These are phyloP conservation scores for Emericellopsis terricola DNA, from an alignment of 495 filamentous ascomycete genomes.

Conservation along the genomic window DNA sequence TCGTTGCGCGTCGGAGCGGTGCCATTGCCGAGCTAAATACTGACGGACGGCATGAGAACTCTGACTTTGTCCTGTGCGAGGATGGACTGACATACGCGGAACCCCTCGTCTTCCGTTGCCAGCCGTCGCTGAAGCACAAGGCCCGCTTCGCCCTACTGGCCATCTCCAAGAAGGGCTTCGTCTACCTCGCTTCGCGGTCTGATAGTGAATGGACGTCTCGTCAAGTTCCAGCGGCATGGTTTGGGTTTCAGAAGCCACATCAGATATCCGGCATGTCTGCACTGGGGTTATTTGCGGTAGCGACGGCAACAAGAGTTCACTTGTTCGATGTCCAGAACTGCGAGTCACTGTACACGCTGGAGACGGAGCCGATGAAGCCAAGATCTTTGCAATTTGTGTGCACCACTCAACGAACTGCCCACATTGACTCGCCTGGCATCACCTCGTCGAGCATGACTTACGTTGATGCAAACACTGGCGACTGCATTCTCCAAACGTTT, in stretches of 20 bases:
- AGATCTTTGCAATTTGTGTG: slow-evolving; percentile 32
- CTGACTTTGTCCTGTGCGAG: slow-evolving; percentile 22
- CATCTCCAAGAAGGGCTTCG: slow-evolving; percentile 20
- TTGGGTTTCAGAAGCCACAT: slow-evolving; percentile 10
- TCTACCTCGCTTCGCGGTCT: slow-evolving; percentile 22
- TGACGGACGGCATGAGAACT: slow-evolving; percentile 10
- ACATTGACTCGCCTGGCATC: slow-evolving; percentile 28
- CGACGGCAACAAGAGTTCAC: slow-evolving; percentile 28
- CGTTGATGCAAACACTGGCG: slow-evolving; percentile 26
- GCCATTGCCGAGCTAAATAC: slow-evolving; percentile 30
- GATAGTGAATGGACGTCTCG: slow-evolving; percentile 11
- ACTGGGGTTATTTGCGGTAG: slow-evolving; percentile 30
- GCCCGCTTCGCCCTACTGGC: slow-evolving; percentile 11
- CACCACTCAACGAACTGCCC: slow-evolving; percentile 23
- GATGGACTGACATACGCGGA: slow-evolving; percentile 24
- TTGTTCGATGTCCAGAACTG: slow-evolving; percentile 32
- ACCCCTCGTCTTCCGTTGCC: slow-evolving; percentile 19
- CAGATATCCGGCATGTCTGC: slow-evolving; percentile 20
- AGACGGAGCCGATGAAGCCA: slow-evolving; percentile 34
- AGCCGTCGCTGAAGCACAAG: slow-evolving; percentile 12
- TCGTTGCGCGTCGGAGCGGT: slow-evolving; percentile 41
- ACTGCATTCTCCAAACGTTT: slow-evolving; percentile 38
- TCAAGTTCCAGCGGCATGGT: slow-evolving; percentile 9
- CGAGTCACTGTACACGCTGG: slow-evolving; percentile 34
- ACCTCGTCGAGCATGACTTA: slow-evolving; percentile 37